Conservation (phyloP, 2,329 filamentous ascomycete species). For the Xylariaceae sp. region DNA sequence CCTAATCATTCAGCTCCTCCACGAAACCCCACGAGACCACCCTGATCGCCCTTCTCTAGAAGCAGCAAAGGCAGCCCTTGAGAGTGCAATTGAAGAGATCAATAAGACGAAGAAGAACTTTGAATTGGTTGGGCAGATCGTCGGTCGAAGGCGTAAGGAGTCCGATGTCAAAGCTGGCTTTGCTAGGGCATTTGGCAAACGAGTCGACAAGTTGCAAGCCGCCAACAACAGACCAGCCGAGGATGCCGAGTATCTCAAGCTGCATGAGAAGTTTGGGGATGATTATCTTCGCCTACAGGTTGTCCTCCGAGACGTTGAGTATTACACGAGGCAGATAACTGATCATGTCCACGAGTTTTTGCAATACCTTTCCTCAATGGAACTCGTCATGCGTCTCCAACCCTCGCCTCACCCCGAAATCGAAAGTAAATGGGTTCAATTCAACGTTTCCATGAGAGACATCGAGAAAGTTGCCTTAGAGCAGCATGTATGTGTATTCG, state of each 20-base stretch:
- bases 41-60: constrained; percentile 68
- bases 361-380: constrained; percentile 73
- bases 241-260: constrained; percentile 72
- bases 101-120: constrained; percentile 95
- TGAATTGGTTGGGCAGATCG: constrained; percentile 84
- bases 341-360: constrained; percentile 77
- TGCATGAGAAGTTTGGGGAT: constrained; percentile 83
- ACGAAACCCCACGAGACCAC: constrained; percentile 74
- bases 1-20: constrained; percentile 71
- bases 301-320: constrained; percentile 88
- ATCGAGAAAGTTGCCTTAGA: constrained; percentile 77
- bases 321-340: constrained; percentile 76
- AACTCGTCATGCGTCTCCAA: constrained; percentile 68
- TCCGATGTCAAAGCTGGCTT: constrained; percentile 80
- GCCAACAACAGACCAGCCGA: constrained; percentile 57
- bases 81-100: constrained; percentile 73
- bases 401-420: constrained; percentile 74
- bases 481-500: constrained; percentile 61
- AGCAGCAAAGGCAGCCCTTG: constrained; percentile 46
- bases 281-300: constrained; percentile 91
- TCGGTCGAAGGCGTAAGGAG: constrained; percentile 78
- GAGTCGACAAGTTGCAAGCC: constrained; percentile 76
- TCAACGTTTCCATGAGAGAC: constrained; percentile 81
- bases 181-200: constrained; percentile 83
- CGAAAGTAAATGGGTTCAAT: constrained; percentile 90